A percentile compares a stretch with the other conserved stretches of the same genome.
Evolutionary conservation across 2,329 filamentous ascomycete species (phyloP).

Genomic region (Dactylellina cionopaga): DNA sequence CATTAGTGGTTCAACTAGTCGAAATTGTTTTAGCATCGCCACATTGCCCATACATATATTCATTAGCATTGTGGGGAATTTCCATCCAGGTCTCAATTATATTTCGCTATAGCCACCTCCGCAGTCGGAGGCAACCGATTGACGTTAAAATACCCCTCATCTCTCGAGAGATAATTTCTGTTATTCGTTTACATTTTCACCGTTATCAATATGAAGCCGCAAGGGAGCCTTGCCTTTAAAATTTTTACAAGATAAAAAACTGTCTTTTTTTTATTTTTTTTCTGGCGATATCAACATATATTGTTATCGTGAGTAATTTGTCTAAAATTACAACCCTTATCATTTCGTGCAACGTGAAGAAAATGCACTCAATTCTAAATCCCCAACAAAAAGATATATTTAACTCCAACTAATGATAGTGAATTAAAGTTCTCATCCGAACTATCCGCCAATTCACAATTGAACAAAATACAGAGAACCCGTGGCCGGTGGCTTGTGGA

Average conservation of each 20-base stretch:
- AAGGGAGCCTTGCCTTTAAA: too few species aligned
- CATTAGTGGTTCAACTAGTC: background rate
- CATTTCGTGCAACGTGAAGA: too few species aligned
- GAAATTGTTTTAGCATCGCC: background rate
- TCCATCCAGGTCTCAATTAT: background rate
- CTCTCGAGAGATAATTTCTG: background rate
- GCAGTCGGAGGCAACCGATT: background rate
- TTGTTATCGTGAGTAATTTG: too few species aligned
- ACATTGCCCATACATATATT: too few species aligned
- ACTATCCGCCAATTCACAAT: constrained; percentile 30
- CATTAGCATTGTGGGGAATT: background rate
- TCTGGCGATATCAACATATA: background rate
- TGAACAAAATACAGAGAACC: background rate
- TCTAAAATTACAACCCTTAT: too few species aligned
- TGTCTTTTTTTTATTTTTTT: too few species aligned
- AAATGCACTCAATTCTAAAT: background rate
- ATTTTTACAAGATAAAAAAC: too few species aligned
- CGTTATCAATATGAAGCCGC: too few species aligned
- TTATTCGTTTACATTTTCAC: too few species aligned
- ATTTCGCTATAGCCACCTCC: background rate
- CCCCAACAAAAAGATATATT: background rate
- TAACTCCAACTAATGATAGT: background rate
- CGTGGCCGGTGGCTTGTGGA: background rate
- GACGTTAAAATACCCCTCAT: background rate
- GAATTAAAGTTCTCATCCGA: background rate